phyloP scores from a whole-genome alignment of 2,329 filamentous ascomycete genomes.

The Trichophyton schoenleinii region DNA sequence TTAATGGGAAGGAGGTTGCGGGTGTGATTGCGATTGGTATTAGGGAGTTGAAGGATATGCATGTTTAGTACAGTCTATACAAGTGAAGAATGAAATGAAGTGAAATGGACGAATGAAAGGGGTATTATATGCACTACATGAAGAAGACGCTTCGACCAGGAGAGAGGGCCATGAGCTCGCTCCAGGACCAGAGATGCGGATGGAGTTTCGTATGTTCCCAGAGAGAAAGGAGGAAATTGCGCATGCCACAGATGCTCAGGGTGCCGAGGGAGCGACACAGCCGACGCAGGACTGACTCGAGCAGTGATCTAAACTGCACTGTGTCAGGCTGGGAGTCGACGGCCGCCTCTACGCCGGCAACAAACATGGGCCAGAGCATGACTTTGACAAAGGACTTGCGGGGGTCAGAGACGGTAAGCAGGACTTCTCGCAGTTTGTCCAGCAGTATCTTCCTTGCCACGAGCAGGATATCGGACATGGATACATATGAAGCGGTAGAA shows the following conservation, averaged over 20 bases:
- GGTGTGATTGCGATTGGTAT: slow-evolving; percentile 24
- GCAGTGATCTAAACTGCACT: neutral
- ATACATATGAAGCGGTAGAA: slow-evolving; percentile 8
- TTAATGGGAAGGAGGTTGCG: slow-evolving; percentile 29
- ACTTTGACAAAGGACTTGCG: slow-evolving; percentile 10
- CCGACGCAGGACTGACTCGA: slow-evolving; percentile 3
- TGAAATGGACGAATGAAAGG: neutral
- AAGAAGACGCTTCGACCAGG: neutral
- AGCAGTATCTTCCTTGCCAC: slow-evolving; percentile 11
- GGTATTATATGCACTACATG: neutral
- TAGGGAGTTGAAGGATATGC: slow-evolving; percentile 19
- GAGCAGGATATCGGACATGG: slow-evolving; percentile 9
- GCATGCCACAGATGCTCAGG: slow-evolving; percentile 9
- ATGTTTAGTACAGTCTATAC: neutral
- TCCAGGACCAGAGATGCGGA: slow-evolving; percentile 8
- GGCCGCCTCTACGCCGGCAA: slow-evolving; percentile 13
- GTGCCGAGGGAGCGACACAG: slow-evolving; percentile 11
- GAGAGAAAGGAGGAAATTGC: slow-evolving; percentile 6
- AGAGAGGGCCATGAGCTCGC: slow-evolving; percentile 9
- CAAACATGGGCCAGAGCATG: slow-evolving; percentile 12
- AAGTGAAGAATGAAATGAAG: neutral
- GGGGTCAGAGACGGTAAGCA: neutral
- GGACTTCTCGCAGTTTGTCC: slow-evolving; percentile 6
- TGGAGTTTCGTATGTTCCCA: neutral
- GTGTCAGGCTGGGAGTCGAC: slow-evolving; percentile 1